Evolutionary conservation across 2,329 filamentous ascomycete genomes (phyloP).

Genomic region (Lasiodiplodia sp.): DNA sequence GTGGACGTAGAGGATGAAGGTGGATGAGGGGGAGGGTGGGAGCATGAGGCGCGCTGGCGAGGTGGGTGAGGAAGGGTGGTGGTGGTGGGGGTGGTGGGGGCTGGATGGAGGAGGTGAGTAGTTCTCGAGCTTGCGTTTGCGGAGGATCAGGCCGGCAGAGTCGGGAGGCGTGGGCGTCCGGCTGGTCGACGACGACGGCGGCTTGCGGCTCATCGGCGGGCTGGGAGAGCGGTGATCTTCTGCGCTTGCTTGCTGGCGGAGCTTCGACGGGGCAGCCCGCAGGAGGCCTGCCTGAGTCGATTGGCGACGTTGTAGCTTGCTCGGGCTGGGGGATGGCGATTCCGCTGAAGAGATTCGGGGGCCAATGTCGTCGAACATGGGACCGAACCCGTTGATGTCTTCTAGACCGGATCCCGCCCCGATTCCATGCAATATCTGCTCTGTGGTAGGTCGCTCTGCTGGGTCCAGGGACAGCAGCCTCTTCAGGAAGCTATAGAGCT

Average conservation of each 20-base stretch:
- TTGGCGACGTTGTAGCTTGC: slow-evolving; percentile 36
- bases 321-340: slow-evolving; percentile 44
- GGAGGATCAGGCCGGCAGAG: slow-evolving; percentile 21
- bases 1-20: slow-evolving; percentile 38
- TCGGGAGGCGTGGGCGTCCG: slow-evolving; percentile 20
- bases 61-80: background rate
- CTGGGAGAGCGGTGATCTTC: slow-evolving; percentile 44
- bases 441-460: slow-evolving; percentile 78
- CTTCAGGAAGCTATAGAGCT: slow-evolving; percentile 85
- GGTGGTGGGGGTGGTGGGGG: background rate
- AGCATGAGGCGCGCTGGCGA: slow-evolving; percentile 24
- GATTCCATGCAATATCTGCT: slow-evolving; percentile 82
- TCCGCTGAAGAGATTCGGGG: slow-evolving; percentile 56
- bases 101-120: slow-evolving; percentile 7
- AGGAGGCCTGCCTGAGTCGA: slow-evolving; percentile 36
- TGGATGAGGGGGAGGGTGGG: slow-evolving; percentile 36
- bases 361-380: slow-evolving; percentile 42
- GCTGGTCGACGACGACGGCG: background rate
- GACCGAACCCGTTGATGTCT: slow-evolving; percentile 51
- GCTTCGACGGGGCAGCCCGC: slow-evolving; percentile 43
- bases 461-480: slow-evolving; percentile 81
- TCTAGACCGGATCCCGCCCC: slow-evolving; percentile 67
- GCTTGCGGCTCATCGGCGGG: slow-evolving; percentile 34
- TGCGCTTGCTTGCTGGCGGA: slow-evolving; percentile 41
- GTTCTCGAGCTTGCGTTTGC: slow-evolving; percentile 24